Percentiles rank a stretch among this genome's conserved stretches.
Evolutionary conservation across 2,329 filamentous ascomycete species (phyloP).

Genomic region (Verticillium zaregamsianum): DNA sequence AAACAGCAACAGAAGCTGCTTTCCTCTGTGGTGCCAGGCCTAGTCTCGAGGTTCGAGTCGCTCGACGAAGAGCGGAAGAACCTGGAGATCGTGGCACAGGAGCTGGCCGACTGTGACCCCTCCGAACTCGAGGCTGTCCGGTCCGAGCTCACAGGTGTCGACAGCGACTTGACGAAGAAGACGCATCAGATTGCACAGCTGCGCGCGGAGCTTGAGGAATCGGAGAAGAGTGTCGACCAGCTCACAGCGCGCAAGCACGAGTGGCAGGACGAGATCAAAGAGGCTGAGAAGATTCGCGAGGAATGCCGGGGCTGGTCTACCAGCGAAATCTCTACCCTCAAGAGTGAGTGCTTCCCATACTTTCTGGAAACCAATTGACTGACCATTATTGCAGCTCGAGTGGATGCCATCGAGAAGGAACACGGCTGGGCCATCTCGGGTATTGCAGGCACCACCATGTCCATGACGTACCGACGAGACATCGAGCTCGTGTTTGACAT

Average conservation of each 20-base stretch:
- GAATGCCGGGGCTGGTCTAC: constrained; percentile 87
- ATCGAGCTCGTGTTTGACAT: constrained; percentile 72
- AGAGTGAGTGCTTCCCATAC: constrained; percentile 48
- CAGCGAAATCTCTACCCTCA: constrained; percentile 73
- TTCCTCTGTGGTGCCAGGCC: constrained; percentile 59
- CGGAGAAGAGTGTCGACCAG: constrained; percentile 59
- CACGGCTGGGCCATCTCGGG: constrained; percentile 71
- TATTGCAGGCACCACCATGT: constrained; percentile 57
- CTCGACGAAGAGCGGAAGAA: constrained; percentile 62
- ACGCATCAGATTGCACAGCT: constrained; percentile 63
- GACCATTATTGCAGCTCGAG: constrained; percentile 50
- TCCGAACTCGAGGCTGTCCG: constrained; percentile 72
- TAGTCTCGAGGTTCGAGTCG: constrained; percentile 56
- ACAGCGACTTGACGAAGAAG: constrained; percentile 67
- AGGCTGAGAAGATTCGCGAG: constrained; percentile 79
- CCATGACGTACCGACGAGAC: constrained; percentile 68
- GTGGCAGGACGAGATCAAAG: constrained; percentile 69
- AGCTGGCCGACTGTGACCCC: constrained; percentile 76
- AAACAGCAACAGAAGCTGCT: constrained; percentile 66
- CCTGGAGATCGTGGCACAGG: constrained; percentile 67
- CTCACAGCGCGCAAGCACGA: constrained; percentile 64
- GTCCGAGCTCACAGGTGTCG: constrained; percentile 59
- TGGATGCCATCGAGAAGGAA: constrained; percentile 59
- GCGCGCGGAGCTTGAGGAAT: constrained; percentile 61
- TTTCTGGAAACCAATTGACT: constrained; percentile 20